phyloP scores from a whole-genome alignment of 2,329 filamentous ascomycete species.

The Apiospora pterosperma region DNA sequence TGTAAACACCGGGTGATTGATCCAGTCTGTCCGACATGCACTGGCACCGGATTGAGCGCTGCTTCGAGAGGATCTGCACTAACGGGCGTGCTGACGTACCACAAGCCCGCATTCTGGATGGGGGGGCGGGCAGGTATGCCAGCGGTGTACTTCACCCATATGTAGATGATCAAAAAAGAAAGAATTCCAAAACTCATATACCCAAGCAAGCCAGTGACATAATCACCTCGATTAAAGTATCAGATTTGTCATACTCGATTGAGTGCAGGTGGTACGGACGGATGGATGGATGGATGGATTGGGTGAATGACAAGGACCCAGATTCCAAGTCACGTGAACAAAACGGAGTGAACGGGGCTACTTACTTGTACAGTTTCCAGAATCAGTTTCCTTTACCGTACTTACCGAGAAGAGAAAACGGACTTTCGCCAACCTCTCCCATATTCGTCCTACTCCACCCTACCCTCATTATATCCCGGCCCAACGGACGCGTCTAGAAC shows the following conservation, averaged over 20 bases:
- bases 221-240: background rate
- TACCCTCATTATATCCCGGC: background rate
- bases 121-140: background rate
- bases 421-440: background rate
- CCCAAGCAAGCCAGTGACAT: too few relatives aligned
- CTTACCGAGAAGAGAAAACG: background rate
- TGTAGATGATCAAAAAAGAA: too few relatives aligned
- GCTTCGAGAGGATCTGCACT: background rate
- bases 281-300: background rate
- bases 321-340: background rate
- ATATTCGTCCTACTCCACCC: background rate
- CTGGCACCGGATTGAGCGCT: background rate
- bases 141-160: too few relatives aligned
- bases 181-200: too few relatives aligned
- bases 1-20: too few relatives aligned
- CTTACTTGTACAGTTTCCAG: too few relatives aligned
- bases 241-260: background rate
- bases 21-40: too few relatives aligned
- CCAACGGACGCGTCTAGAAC: conserved; percentile 6
- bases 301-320: too few relatives aligned
- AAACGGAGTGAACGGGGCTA: background rate
- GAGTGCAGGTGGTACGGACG: background rate
- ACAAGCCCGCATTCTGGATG: background rate
- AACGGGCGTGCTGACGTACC: background rate
- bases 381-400: background rate